Evolutionary conservation across 768 basidiomycete genomes (phyloP).

Genomic region (Pholiota molesta): DNA sequence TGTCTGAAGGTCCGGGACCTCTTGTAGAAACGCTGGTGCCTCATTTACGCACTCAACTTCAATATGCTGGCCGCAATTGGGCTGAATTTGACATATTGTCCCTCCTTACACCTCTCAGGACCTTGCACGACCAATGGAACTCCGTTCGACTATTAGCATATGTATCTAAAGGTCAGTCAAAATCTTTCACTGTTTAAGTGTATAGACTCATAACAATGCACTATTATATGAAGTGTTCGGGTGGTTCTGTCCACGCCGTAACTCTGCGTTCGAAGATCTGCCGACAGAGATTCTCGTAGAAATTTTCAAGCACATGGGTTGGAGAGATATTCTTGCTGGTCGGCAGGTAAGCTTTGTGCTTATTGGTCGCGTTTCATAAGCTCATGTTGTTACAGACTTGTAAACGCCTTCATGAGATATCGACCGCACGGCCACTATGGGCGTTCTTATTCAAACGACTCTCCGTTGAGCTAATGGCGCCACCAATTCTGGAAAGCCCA

Average conservation of each 20-base stretch:
- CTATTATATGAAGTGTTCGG: background rate
- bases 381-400: background rate
- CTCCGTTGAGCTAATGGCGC: background rate
- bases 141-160: no score
- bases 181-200: background rate
- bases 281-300: background rate
- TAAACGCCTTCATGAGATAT: background rate
- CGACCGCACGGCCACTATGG: background rate
- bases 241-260: background rate
- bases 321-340: background rate
- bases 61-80: no score
- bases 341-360: background rate
- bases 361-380: background rate
- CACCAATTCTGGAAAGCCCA: background rate
- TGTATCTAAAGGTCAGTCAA: background rate
- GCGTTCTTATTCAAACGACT: background rate
- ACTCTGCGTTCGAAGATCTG: background rate
- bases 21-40: no score
- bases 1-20: no score
- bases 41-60: no score
- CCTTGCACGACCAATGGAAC: background rate
- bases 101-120: background rate
- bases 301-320: background rate
- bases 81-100: background rate
- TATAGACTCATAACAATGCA: background rate